Evolutionary conservation across 768 basidiomycete genomes (phyloP), one percentile per base, ranked within the genome.

Genomic region (Termitomyces sp.): DNA sequence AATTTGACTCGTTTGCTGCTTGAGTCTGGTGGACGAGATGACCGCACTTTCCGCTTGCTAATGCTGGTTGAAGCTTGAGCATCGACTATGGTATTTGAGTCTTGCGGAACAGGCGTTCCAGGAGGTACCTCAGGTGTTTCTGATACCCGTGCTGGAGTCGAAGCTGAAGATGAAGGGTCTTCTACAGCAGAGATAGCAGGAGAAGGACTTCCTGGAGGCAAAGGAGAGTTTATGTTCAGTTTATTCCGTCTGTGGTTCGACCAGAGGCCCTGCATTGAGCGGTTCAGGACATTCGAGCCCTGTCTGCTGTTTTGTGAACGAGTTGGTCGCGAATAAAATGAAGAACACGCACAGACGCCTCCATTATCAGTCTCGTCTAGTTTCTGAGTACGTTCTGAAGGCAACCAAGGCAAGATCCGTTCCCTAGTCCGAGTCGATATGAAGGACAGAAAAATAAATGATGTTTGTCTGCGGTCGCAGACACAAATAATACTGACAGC

Each of bases 191-290:
- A 65, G 1, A 70, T 66, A 1, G 69, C 45, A 46, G 66, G 59
- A 18, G 74, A 59, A 6, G 75, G 66, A 18, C 69, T 67, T 39
- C 65, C 73, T 50, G 74, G 62, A 22, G 73, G 65, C 5, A 73
- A 61, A 62, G 75, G 66, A 6, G 76, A 71, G 63, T 92, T 92
- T 58, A 92, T 75, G 66, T 93, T 92, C 13, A 93, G 55, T 70
- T 81, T 87, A n/a, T 77, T 79, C 32, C 81, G 81, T 44, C 87
- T 77, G 58, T 92, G 89, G 12, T 74, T 79, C 0, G 87, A 84
- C 91, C 91, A 93, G 20, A 91, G 79, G 24, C 84, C 86, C 72
- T 91, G 90, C 86, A 91, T 90, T 24, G 89, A 90, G 59, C 81
- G 79, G 73, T 93, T 93, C 67, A 93, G 78, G 18, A 82, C 73